Base-by-base conservation (phyloP, 2,329 filamentous ascomycete genomes). In the Cladosporium austrohemisphaericum region DNA sequence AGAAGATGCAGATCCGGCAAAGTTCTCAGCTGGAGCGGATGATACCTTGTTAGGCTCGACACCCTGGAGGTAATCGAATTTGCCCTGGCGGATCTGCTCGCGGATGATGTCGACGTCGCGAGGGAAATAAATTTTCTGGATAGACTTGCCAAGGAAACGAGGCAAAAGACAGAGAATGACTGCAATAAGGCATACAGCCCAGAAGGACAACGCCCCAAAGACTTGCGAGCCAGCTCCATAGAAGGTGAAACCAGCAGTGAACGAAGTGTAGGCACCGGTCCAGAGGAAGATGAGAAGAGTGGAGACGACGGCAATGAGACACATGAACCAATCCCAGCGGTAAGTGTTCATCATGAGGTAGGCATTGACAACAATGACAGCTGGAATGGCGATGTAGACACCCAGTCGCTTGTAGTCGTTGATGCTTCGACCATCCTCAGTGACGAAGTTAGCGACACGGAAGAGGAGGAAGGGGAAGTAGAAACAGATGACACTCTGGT, bases 321-420 rank as follows among this genome's bases (percentile, higher is more conserved):
- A 70, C 71, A 94, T 94, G 61, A 98, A 76, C 92, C 92, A 98
- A 68, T 98, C 93, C 93, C 93, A 98, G 53, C 92, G 83, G 69
- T 95, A 97, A 1, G 88, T 94, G 71, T 98, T 98, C 73, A 97
- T 83, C 56, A 98, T 75, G 58, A 98, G 88, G 73, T 97, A 98
- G 52, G 85, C 74, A 69, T 98, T 98, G 75, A 95, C 94, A 32
- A 88, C 85, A 58, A 95, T 73, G 51, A 98, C 84, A 5, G 88
- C 84, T 11, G 88, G 86, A 50, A 88, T 88, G 3, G 84, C 90
- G 59, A 96, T 82, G 67, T 93, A 94, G 46, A 88, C 80, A 61
- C 93, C 93, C 62, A 98, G 85, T 57, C 91, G 84, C 55, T 84
- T 80, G 58, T 89, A 83, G 61, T 97, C 92, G 53, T 81, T 79